Evolutionary conservation across 176 grass and related monocot species (phyloP).

Genomic region (Pontederia crassipes): DNA sequence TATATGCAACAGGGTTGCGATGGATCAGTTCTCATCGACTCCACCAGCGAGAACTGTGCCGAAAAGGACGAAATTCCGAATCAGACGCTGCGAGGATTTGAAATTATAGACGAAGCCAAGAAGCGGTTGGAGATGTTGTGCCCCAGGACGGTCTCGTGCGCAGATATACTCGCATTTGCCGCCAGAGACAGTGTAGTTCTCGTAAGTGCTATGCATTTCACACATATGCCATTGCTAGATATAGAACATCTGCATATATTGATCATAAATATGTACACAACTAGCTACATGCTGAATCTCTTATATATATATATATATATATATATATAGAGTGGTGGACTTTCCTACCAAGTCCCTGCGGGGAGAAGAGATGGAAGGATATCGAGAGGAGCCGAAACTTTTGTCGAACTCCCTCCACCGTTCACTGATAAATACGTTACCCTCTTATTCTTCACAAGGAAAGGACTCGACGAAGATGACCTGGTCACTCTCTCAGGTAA

Average conservation of each 20-base stretch:
- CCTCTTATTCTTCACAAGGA: constrained; percentile 27
- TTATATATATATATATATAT: background rate
- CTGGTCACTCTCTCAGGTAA: constrained; percentile 59
- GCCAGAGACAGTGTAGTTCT: background rate
- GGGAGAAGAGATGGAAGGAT: constrained; percentile 55
- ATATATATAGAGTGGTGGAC: constrained; percentile 30
- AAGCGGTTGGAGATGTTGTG: constrained; percentile 1
- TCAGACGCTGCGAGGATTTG: background rate
- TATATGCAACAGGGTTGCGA: constrained; percentile 4
- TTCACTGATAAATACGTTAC: constrained; percentile 4
- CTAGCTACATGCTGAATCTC: background rate
- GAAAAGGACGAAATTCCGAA: constrained; percentile 10
- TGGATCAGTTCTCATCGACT: constrained; percentile 6
- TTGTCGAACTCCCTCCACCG: constrained; percentile 23
- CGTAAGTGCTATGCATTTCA: background rate
- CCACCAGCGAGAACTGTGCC: background rate
- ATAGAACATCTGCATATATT: background rate
- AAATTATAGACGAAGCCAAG: constrained; percentile 14
- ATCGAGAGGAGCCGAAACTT: constrained; percentile 26
- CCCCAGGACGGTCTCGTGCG: constrained; percentile 6
- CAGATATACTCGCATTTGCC: constrained; percentile 10
- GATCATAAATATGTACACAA: background rate
- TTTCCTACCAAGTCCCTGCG: constrained; percentile 39
- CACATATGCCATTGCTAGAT: background rate
- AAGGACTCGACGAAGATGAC: constrained; percentile 44